Evolutionary conservation across 257 asterid species (phyloP), one percentile per base, ranked within the genome.

Genomic region (Solanum medicagineum): DNA sequence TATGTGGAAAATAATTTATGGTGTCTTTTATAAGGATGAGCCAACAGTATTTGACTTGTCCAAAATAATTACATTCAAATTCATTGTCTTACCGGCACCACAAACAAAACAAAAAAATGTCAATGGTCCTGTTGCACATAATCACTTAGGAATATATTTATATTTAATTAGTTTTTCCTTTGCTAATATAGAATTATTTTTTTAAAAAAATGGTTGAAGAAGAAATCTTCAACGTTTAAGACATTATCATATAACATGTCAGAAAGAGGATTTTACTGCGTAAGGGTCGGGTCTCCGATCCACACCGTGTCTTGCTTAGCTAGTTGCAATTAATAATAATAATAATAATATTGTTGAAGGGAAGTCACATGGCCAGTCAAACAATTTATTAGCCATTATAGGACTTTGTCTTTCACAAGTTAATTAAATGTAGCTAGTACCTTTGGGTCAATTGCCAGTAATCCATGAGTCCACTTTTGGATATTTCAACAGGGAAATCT

Each of bases 161-260:
- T 85, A 22, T 57, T 77, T 77, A 19, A 16, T 6, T 81, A 57
- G 59, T 36, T 54, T 53, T 19, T 19, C n/a, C 54, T 68, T 60
- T 20, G 4, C 59, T 40, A 60, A 73, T n/a, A 10, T 71, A 44
- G 3, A 24, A 55, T 1, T 29, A 53, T 24, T 32, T 32, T 2
- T 0, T 3, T 3, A 84, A 84, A 32, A 19, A 84, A 57, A 69
- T 86, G 73, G 92, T 88, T 89, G 91, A 91, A 92, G 87, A 90
- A 86, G 85, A 94, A 88, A 91, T 93, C 95, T 93, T 95, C 99
- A 95, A 94, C 98, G 93, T 91, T 93, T 90, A 88, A 90, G 95
- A 36, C 42, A 36, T 36, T 95, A 96, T 91, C 62, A 86, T 44
- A 45, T 74, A 69, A 47, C 45, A 53, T 62, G 83, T 65, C 45